A percentile compares a stretch with the other conserved stretches of the same genome.
Conservation (phyloP, 2,329 filamentous ascomycete genomes). For the Fonsecaea erecta region DNA sequence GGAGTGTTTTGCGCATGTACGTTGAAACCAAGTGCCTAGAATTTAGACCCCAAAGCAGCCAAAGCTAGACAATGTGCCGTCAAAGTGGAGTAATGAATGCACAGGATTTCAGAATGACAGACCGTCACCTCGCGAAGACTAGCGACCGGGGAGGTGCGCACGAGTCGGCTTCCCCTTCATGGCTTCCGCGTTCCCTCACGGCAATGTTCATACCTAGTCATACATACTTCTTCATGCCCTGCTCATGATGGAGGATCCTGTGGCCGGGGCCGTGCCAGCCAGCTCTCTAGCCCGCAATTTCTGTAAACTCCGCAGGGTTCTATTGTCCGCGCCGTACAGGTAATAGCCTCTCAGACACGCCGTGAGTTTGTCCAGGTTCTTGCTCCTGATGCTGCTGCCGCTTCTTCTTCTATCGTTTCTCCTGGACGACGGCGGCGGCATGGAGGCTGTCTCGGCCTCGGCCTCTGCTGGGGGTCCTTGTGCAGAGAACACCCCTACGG, state of each 20-base stretch:
- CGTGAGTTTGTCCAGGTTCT: constrained; percentile 26
- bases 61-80: too few relatives aligned
- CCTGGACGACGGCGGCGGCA: not conserved
- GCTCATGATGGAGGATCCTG: not conserved
- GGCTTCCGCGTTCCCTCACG: not conserved
- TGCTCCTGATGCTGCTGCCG: not conserved
- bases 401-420: too few relatives aligned
- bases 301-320: constrained; percentile 21
- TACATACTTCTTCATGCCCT: not conserved
- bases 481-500: not conserved
- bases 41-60: too few relatives aligned
- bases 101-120: too few relatives aligned
- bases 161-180: not conserved
- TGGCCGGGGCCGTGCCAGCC: not conserved
- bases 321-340: constrained; percentile 29
- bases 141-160: too few relatives aligned
- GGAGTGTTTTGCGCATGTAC: too few relatives aligned
- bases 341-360: constrained; percentile 29
- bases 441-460: not conserved
- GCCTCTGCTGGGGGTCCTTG: not conserved
- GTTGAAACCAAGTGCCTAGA: too few relatives aligned
- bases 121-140: too few relatives aligned
- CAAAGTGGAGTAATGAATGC: too few relatives aligned
- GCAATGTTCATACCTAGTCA: not conserved
- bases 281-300: constrained; percentile 4